Conservation (phyloP, 257 asterid genomes). For the Echium plantagineum region DNA sequence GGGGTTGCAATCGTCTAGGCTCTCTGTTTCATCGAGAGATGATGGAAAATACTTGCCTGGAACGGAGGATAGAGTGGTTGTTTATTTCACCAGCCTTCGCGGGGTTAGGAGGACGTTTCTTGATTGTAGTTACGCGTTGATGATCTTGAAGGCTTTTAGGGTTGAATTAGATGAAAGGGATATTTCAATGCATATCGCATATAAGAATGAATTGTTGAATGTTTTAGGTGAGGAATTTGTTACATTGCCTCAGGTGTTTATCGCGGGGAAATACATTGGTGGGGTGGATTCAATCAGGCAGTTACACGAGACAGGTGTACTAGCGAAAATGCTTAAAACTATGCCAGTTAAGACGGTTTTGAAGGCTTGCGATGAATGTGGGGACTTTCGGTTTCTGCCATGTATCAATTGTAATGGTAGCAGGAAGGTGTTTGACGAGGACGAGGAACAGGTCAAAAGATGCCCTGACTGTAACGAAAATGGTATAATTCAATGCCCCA, state of each 20-base stretch:
- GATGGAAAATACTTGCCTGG: conserved; percentile 31
- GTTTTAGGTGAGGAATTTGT: conserved; percentile 47
- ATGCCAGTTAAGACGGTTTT: conserved; percentile 32
- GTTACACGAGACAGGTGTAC: conserved; percentile 68
- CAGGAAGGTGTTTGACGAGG: conserved; percentile 74
- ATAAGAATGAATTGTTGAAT: conserved; percentile 53
- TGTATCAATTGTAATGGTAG: conserved; percentile 77
- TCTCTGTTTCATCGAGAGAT: conserved; percentile 27
- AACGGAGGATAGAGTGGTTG: conserved; percentile 83
- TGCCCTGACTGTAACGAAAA: conserved; percentile 76
- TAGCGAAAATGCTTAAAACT: conserved; percentile 46
- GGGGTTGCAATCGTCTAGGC: conserved; percentile 10
- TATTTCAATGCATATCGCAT: conserved; percentile 65
- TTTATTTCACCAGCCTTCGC: conserved; percentile 83
- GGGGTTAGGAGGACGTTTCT: conserved; percentile 70
- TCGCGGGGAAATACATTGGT: conserved; percentile 75
- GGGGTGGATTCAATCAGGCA: conserved; percentile 66
- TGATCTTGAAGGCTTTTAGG: conserved; percentile 71
- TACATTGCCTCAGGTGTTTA: conserved; percentile 67
- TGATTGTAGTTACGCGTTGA: conserved; percentile 61
- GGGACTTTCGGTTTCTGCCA: conserved; percentile 61
- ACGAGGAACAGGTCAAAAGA: conserved; percentile 52
- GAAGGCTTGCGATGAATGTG: conserved; percentile 53
- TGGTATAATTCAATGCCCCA: conserved; percentile 71
- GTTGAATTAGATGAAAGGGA: conserved; percentile 79